Evolutionary conservation across 1,284 basidiomycete genomes (phyloP), one percentile per base, ranked within the genome.

Genomic region (Ustilago sp.): DNA sequence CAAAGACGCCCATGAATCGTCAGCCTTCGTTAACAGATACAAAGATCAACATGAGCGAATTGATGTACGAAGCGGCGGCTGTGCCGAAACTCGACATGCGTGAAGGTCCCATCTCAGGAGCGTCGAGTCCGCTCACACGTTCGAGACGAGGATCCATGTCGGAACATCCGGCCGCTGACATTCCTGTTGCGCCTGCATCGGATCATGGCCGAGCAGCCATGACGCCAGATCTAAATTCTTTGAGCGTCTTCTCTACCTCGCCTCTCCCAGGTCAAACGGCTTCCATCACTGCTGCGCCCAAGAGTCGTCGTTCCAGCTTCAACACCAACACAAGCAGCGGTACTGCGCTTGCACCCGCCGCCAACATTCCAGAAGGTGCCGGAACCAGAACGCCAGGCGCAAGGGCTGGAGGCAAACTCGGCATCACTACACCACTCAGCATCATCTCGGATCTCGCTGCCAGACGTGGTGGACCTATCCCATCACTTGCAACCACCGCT

Each of bases 361-460:
- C 67, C 43, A 50, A 50, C 50, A 38, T 63, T 7, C 63, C 59
- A n/a, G 80, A 79, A 31, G 74, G 72, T 1, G 56, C 68, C 0
- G 74, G 77, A 8, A 73, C 74, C 8, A 59, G 74, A 31, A 77
- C 78, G n/a, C 80, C 81, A 32, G 80, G 81, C 32, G 79, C 73
- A 36, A 56, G 55, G 39, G 80, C 67, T 5, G 76, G 66, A 15
- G 80, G 80, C 35, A 81, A 75, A 55, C 66, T 79, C 23, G 80
- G 80, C n/a, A 77, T 80, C 56, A 63, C 81, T 17, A 71, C 63
- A 6, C 81, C 82, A 0, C 61, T 84, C 54, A 85, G 84, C 71
- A 85, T 85, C 80, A 85, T 85, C 41, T 83, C 81, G n/a, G 84
- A 85, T 58, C 60, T 85, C 57, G 81, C 82, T 31, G 82, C 82